Conservation (phyloP, 768 basidiomycete species). For the Leccinum olivaceopallidum region DNA sequence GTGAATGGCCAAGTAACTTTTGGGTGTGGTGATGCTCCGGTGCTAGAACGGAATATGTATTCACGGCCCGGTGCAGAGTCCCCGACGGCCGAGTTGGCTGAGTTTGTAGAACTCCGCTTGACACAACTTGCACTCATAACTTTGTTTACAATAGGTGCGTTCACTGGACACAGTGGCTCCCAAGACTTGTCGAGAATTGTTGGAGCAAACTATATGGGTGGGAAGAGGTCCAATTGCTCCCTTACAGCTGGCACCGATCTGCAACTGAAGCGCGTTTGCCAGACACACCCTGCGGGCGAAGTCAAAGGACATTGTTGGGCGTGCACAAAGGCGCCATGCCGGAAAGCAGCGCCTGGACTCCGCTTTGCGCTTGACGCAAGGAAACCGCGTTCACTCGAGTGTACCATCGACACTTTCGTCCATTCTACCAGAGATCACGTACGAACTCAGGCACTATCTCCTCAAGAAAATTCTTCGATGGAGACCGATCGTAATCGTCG, state of each 20-base stretch:
- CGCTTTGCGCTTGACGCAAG: slow-evolving; percentile 35
- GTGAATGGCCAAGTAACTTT: not conserved
- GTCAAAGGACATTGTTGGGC: slow-evolving; percentile 53
- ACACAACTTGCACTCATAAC: no score
- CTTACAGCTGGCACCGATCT: not conserved
- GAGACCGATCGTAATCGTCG: slow-evolving; percentile 8
- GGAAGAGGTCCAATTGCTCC: slow-evolving; percentile 49
- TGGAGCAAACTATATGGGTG: slow-evolving; percentile 63
- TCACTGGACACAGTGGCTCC: not conserved
- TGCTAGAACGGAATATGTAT: not conserved
- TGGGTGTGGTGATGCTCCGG: not conserved
- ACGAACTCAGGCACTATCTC: not conserved
- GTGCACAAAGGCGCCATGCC: slow-evolving; percentile 62
- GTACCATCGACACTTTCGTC: slow-evolving; percentile 8
- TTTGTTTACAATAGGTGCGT: no score
- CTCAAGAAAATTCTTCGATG: not conserved
- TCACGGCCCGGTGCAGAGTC: no score
- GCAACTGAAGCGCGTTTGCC: not conserved
- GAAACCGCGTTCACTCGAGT: slow-evolving; percentile 5
- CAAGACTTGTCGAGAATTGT: slow-evolving; percentile 42
- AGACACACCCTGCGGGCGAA: slow-evolving; percentile 62
- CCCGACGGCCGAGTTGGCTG: not conserved
- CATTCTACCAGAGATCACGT: slow-evolving; percentile 20
- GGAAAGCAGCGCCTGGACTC: slow-evolving; percentile 55
- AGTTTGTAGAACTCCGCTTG: not conserved